Conservation (phyloP, 805 yeast species). For the Saturnispora silvae region DNA sequence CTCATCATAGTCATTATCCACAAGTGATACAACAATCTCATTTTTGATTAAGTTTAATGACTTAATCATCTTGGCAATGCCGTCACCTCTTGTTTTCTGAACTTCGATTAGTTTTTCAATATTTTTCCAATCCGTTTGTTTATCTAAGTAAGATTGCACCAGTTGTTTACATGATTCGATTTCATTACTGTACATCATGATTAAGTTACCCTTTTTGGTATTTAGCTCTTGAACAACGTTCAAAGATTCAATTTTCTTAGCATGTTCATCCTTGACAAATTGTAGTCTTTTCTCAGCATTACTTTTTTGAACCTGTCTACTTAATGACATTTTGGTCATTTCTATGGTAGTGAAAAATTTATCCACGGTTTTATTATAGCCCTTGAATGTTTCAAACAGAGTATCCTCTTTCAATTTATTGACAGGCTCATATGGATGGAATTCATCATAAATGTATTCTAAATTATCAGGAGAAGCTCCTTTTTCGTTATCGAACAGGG, state of each 20-base stretch:
- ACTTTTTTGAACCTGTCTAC: constrained; percentile 66
- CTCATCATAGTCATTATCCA: constrained; percentile 28
- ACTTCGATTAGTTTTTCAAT: constrained; percentile 64
- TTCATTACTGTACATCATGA: constrained; percentile 55
- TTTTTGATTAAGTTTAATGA: constrained; percentile 66
- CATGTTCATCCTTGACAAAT: constrained; percentile 65
- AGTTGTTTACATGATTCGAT: constrained; percentile 65
- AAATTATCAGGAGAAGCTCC: constrained; percentile 25
- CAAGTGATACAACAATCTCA: constrained; percentile 48
- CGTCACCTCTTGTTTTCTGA: constrained; percentile 58
- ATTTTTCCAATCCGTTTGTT: constrained; percentile 90
- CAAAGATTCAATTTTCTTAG: constrained; percentile 56
- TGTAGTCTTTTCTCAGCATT: constrained; percentile 65
- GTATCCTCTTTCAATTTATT: constrained; percentile 23
- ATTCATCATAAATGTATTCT: constrained; percentile 40
- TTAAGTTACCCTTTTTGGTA: constrained; percentile 58
- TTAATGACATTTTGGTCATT: constrained; percentile 63
- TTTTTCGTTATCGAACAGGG: constrained; percentile 33
- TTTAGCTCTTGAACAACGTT: constrained; percentile 52
- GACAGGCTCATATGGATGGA: constrained; percentile 42
- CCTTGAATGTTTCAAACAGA: constrained; percentile 35
- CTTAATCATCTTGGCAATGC: constrained; percentile 50
- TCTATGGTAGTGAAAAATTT: constrained; percentile 77
- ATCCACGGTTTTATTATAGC: constrained; percentile 79
- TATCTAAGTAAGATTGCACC: constrained; percentile 57